A percentile compares a stretch with the other conserved stretches of the same genome.
phyloP scores from a whole-genome alignment of 306 rosid species.

The Pueraria montana region DNA sequence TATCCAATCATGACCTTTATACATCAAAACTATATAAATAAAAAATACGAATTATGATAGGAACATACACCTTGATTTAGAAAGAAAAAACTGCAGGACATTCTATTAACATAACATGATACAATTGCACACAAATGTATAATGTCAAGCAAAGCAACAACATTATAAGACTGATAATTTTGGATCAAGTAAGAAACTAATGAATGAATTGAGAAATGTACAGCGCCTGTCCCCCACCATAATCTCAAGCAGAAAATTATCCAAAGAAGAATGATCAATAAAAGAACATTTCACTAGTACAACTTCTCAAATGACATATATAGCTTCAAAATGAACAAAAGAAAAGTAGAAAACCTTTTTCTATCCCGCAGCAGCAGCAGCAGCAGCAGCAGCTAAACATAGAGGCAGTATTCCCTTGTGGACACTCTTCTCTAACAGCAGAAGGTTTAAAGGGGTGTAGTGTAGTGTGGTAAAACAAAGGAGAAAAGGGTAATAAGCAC shows the following conservation, averaged over 20 bases:
- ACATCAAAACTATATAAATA: background rate
- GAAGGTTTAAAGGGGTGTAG: background rate
- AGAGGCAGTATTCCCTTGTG: constrained; percentile 52
- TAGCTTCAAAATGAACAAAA: constrained; percentile 27
- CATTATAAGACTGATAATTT: background rate
- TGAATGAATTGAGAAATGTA: constrained; percentile 35
- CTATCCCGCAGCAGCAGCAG: constrained; percentile 35
- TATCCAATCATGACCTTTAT: background rate
- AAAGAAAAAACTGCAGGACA: constrained; percentile 9
- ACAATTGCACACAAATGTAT: constrained; percentile 9
- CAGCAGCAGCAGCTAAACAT: constrained; percentile 41
- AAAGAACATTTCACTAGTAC: constrained; percentile 36
- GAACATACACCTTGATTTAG: background rate
- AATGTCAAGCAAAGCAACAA: constrained; percentile 10
- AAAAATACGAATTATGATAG: background rate
- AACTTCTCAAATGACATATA: constrained; percentile 43
- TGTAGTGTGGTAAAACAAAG: background rate
- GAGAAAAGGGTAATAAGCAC: background rate
- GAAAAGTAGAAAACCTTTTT: constrained; percentile 20
- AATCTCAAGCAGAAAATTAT: constrained; percentile 40
- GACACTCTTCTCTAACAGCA: constrained; percentile 50
- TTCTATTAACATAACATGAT: constrained; percentile 29
- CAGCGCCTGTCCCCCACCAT: background rate
- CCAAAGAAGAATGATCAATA: constrained; percentile 28
- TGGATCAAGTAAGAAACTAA: constrained; percentile 9